Evolutionary conservation across 169 alveolate genomes (phyloP), one percentile per base, ranked within the genome.

Genomic region (Plasmodium reichenowi): DNA sequence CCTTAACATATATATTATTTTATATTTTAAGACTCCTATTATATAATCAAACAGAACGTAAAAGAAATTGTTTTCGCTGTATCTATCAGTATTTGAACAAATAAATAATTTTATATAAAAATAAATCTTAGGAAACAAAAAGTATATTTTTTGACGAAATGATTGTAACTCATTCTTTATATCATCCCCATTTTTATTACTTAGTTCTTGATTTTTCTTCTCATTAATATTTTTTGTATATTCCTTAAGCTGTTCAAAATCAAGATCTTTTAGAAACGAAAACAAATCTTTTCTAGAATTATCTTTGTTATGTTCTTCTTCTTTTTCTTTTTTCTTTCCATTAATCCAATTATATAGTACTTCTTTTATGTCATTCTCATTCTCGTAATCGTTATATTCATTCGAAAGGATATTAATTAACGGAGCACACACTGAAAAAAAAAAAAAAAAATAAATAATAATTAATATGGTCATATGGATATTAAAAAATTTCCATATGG

Each of bases 71-170:
- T 72, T 71, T 73, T 58, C 92, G 9, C 60, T n/a, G 3, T 67
- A 67, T 54, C 64, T 20, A 13, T 86, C 92, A n/a, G 87, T 43
- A 62, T 86, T 86, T 54, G 92, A 71, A 22, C 4, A 48, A 24
- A 86, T 86, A 86, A 86, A 86, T 22, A 86, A 17, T 67, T 86
- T 86, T 17, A 67, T 71, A 38, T 86, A 86, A 67, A 86, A 86
- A 54, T 86, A 86, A n/a, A 86, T 72, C 60, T 54, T 86, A 10
- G 92, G 92, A 59, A 66, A 86, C 24, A 86, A 12, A 38, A 15
- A 9, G 72, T 63, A 54, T n/a, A 86, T 20, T 8, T 62, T n/a
- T 47, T 86, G 73, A 24, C 60, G 56, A 72, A 86, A 86, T 12
- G 62, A 47, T n/a, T 86, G 88, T 50, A 86, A 47, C n/a, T 22